phyloP scores from a whole-genome alignment of 2,329 filamentous ascomycete genomes.

The Fusarium nisikadoi region DNA sequence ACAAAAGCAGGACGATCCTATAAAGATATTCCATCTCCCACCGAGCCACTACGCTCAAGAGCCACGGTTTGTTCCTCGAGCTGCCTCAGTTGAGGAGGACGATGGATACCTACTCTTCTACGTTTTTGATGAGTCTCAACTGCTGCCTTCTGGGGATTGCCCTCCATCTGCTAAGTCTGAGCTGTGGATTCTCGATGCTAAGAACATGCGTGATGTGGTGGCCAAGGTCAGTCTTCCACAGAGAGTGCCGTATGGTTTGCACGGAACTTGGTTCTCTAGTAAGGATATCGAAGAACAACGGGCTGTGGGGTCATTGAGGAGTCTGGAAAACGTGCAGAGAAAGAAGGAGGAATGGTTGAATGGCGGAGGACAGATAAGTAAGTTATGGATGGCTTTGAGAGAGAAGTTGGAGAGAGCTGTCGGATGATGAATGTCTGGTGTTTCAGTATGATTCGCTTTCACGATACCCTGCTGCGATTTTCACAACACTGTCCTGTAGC shows the following conservation, averaged over 20 bases:
- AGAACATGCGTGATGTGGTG: slow-evolving; percentile 68
- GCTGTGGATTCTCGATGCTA: slow-evolving; percentile 75
- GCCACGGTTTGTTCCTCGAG: slow-evolving; percentile 69
- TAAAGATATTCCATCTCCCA: slow-evolving; percentile 71
- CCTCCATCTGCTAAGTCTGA: slow-evolving; percentile 62
- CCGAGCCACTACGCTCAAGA: slow-evolving; percentile 73
- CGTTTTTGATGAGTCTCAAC: slow-evolving; percentile 75
- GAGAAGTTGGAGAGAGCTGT: slow-evolving; percentile 4
- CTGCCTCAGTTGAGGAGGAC: slow-evolving; percentile 61
- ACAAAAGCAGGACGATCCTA: slow-evolving; percentile 61
- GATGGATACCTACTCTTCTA: slow-evolving; percentile 76
- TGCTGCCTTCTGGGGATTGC: slow-evolving; percentile 62
- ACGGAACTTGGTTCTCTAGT: slow-evolving; percentile 70
- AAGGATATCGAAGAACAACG: slow-evolving; percentile 62
- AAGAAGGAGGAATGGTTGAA: not conserved
- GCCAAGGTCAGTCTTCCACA: slow-evolving; percentile 70
- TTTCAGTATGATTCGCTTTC: no score
- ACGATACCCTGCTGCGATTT: not conserved
- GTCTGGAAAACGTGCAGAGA: not conserved
- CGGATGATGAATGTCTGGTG: not conserved
- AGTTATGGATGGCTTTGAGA: not conserved
- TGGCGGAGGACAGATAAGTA: not conserved
- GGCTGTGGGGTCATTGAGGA: slow-evolving; percentile 26
- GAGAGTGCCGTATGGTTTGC: slow-evolving; percentile 75
- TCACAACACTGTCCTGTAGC: no score